Conservation (phyloP, 2,329 filamentous ascomycete genomes). For the Metarhizium brunneum region DNA sequence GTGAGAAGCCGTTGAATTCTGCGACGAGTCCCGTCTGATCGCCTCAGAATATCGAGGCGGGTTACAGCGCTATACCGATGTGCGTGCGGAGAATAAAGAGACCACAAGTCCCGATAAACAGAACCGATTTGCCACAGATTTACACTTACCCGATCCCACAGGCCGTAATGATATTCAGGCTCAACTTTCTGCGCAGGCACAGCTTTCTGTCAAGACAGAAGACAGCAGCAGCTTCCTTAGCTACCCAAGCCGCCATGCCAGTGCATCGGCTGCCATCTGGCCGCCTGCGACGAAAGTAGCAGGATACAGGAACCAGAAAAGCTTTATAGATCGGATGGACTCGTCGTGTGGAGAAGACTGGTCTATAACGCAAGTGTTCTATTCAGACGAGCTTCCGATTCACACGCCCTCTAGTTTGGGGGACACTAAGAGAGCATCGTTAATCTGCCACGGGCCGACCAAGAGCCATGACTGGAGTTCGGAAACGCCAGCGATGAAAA, state of each 20-base stretch:
- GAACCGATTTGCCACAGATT: no score
- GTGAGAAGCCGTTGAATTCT: conserved; percentile 53
- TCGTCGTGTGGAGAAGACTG: neutral
- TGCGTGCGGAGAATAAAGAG: neutral
- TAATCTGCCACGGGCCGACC: neutral
- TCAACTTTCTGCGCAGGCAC: neutral
- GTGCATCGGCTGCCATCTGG: neutral
- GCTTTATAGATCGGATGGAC: neutral
- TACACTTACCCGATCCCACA: neutral
- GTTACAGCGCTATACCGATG: conserved; percentile 45
- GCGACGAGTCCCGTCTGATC: conserved; percentile 82
- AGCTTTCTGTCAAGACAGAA: neutral
- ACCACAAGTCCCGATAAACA: no score
- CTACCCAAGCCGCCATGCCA: neutral
- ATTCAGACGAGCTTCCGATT: neutral
- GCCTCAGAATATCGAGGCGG: conserved; percentile 86
- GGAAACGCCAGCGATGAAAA: neutral
- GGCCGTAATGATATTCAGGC: neutral
- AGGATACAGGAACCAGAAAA: neutral
- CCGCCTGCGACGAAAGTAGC: neutral
- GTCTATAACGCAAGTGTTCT: neutral
- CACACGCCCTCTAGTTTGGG: neutral
- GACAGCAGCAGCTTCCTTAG: neutral
- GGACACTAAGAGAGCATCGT: neutral
- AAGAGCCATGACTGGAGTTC: neutral